Evolutionary conservation across 169 alveolate genomes (phyloP), one percentile per base, ranked within the genome.

Genomic region (Sarcocystis neurona): DNA sequence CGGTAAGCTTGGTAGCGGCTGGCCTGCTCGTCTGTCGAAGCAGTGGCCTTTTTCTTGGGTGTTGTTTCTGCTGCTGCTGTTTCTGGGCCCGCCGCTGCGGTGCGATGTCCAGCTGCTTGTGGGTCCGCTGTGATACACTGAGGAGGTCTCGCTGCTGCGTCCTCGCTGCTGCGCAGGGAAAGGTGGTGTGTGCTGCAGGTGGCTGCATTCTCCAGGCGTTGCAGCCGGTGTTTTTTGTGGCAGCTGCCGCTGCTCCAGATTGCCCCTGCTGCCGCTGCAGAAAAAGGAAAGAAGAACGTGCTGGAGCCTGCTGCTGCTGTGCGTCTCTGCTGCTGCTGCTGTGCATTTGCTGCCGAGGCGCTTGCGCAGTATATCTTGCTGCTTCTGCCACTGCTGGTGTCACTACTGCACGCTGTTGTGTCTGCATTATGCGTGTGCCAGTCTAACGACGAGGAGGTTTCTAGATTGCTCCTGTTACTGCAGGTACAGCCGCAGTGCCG

Each of bases 231-330:
- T 18, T 39, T 63, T 15, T 39, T 10, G 41, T 20, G 32, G n/a
- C 0, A 8, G 77, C n/a, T 15, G n/a, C 37, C 32, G 77, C 37
- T 15, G 37, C 30, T 20, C 15, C 77, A n/a, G 77, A 12, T 63
- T 63, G 77, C 77, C 20, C 20, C 43, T n/a, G 15, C 39, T 63
- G 10, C n/a, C 15, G 80, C 53, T 37, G 80, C 50, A 30, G 5
- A n/a, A 37, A 30, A 30, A 34, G 39, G 10, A n/a, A 37, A 12
- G 80, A 37, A 1, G 80, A 15, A 39, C 30, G 63, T 20, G 80
- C 80, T 8, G 80, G 0, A 8, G 80, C 56, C 50, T 72, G 80
- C 80, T 72, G 80, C 80, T 39, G 44, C 80, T 39, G 77, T 39
- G 0, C 18, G 37, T 23, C 20, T 32, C 77, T 63, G 77, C 5